phyloP scores from a whole-genome alignment of 2,329 filamentous ascomycete species.

The Verruconis gallopava region DNA sequence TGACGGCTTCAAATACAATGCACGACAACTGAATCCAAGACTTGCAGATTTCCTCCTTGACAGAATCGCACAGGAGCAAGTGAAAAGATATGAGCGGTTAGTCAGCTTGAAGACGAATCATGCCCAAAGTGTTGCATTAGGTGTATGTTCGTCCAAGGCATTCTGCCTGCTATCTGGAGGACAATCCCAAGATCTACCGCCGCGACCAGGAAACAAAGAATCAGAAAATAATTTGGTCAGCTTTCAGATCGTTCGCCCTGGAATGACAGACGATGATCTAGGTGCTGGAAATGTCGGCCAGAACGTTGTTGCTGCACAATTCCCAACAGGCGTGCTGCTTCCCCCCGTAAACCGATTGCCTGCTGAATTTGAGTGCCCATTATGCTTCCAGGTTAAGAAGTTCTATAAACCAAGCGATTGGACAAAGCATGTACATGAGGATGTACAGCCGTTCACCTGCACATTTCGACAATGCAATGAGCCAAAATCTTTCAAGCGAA shows the following conservation, averaged over 20 bases:
- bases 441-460: conserved; percentile 85
- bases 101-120: conserved; percentile 60
- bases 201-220: conserved; percentile 45
- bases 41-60: conserved; percentile 59
- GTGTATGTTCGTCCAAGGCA: conserved; percentile 46
- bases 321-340: conserved; percentile 68
- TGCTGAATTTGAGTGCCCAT: conserved; percentile 76
- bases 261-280: conserved; percentile 50
- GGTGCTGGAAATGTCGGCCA: conserved; percentile 53
- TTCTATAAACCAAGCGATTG: conserved; percentile 89
- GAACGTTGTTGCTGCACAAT: conserved; percentile 55
- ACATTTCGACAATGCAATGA: conserved; percentile 75
- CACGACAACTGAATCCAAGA: conserved; percentile 60
- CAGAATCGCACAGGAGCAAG: conserved; percentile 70
- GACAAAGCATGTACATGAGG: conserved; percentile 93
- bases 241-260: conserved; percentile 43
- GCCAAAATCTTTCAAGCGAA: conserved; percentile 85
- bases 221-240: conserved; percentile 42
- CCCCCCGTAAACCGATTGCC: conserved; percentile 67
- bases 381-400: conserved; percentile 76
- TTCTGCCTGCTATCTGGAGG: conserved; percentile 58
- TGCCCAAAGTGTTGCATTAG: conserved; percentile 38
- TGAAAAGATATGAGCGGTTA: conserved; percentile 64
- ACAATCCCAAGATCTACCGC: conserved; percentile 47
- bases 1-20: conserved; percentile 64